Base-by-base conservation (phyloP, 2,329 filamentous ascomycete species). In the Curvularia eragrostidis region DNA sequence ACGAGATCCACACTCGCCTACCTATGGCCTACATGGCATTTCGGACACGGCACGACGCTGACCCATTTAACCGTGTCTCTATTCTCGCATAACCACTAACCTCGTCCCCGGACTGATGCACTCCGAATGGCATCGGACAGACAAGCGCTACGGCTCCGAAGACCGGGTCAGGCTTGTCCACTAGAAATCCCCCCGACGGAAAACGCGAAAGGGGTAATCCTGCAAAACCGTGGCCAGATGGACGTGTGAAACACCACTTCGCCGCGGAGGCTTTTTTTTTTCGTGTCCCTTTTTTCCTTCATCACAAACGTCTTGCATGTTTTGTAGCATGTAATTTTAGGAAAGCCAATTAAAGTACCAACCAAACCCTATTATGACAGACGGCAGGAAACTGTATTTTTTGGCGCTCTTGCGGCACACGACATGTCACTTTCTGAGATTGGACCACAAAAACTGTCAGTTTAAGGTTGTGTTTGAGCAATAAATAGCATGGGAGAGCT, bases 31-130 rank as follows among this genome's bases (percentile, higher is more conserved):
- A 36, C 15, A 36, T 18, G 15, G 6, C 15, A n/a, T 15, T 47
- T 54, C 26, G 50, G 58, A n/a, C 23, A 60, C 54, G 21, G 58
- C 54, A 13, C 41, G 52, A 18, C 13, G n/a, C 41, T 24, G 23
- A 43, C 15, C 13, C n/a, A 43, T 43, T 43, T 43, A 43, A 18
- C 41, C 41, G 41, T 24, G 13, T 24, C n/a, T 8, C 41, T 24
- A 23, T 43, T 24, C 41, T 23, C 41, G 23, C n/a, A 13, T n/a
- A 43, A 18, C 41, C 41, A 13, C 23, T 43, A 43, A 23, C 23
- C 41, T 7, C 7, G 10, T 26, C 7, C 6, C 41, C 41, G 41
- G 41, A 23, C 10, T n/a, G 23, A 26, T 43, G 41, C 9, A 26
- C 13, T 10, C 41, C 41, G 41, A 24, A 13, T 43, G 21, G 21